phyloP scores from a whole-genome alignment of 2,329 filamentous ascomycete species.

The Fusarium aywerte region DNA sequence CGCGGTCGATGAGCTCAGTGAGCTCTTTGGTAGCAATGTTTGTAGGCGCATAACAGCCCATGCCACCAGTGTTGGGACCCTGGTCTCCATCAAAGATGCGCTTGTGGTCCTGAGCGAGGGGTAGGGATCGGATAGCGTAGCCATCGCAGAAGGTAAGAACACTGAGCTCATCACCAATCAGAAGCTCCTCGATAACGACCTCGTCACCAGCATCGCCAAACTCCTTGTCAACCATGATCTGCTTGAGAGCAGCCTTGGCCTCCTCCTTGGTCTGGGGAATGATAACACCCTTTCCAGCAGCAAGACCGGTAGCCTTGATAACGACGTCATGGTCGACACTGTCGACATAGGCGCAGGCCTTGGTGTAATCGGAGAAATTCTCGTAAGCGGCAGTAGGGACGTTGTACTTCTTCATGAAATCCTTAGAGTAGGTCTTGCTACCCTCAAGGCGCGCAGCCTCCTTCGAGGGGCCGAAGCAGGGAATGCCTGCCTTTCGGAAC shows the following conservation, averaged over 20 bases:
- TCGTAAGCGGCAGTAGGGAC: conserved; percentile 93
- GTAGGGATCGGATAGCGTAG: conserved; percentile 82
- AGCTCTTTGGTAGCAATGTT: conserved; percentile 79
- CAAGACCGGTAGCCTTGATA: conserved; percentile 92
- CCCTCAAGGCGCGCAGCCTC: conserved; percentile 91
- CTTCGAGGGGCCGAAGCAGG: conserved; percentile 86
- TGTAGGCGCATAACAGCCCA: conserved; percentile 97
- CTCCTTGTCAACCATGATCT: conserved; percentile 89
- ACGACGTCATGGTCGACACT: conserved; percentile 78
- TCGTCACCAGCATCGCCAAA: conserved; percentile 89
- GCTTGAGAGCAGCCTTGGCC: conserved; percentile 81
- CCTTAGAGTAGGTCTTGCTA: conserved; percentile 96
- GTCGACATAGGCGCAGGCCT: conserved; percentile 79
- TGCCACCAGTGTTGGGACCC: conserved; percentile 94
- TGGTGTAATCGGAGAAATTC: conserved; percentile 83
- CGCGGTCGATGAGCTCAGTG: conserved; percentile 80
- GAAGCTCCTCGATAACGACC: conserved; percentile 94
- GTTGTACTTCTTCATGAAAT: conserved; percentile 92
- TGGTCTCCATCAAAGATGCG: conserved; percentile 89
- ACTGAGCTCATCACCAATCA: conserved; percentile 91
- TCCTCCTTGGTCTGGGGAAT: conserved; percentile 85
- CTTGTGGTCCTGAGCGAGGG: conserved; percentile 97
- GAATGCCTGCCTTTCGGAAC: conserved; percentile 79
- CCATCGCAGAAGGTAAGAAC: conserved; percentile 94
- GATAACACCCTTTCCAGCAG: conserved; percentile 95